Evolutionary conservation across 257 asterid genomes (phyloP).

Genomic region (Plantago ovata): DNA sequence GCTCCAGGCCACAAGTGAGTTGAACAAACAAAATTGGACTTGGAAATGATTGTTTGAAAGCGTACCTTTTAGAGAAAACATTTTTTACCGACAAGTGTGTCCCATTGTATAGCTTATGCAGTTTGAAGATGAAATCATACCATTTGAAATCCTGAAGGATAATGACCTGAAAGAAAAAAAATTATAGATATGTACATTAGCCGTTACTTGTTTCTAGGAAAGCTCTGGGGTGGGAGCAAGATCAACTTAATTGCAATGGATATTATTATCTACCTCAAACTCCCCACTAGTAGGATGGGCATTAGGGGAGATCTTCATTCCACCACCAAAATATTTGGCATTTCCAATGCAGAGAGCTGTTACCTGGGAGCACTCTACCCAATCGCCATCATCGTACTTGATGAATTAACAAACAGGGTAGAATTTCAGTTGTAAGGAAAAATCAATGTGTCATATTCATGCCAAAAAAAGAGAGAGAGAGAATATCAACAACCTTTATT

Average conservation of each 20-base stretch:
- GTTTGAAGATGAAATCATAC: constrained; percentile 71
- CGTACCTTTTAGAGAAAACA: constrained; percentile 73
- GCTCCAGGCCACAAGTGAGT: neutral
- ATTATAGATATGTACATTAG: neutral
- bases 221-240: neutral
- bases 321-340: constrained; percentile 93
- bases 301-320: constrained; percentile 90
- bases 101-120: constrained; percentile 79
- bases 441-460: neutral
- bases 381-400: constrained; percentile 76
- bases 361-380: constrained; percentile 76
- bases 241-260: constrained; percentile 13
- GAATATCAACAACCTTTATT: constrained; percentile 52
- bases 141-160: constrained; percentile 83
- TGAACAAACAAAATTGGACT: constrained; percentile 4
- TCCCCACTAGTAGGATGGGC: constrained; percentile 61
- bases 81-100: constrained; percentile 79
- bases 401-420: constrained; percentile 17
- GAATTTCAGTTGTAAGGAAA: constrained; percentile 7
- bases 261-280: constrained; percentile 60
- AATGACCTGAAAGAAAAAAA: constrained; percentile 52
- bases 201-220: constrained; percentile 9
- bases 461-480: neutral
- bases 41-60: constrained; percentile 12
- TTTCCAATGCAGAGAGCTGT: constrained; percentile 90